Evolutionary conservation across 192 early-diverging fungal genomes (phyloP), one percentile per base, ranked within the genome.

Genomic region (Diversispora eburnea): DNA sequence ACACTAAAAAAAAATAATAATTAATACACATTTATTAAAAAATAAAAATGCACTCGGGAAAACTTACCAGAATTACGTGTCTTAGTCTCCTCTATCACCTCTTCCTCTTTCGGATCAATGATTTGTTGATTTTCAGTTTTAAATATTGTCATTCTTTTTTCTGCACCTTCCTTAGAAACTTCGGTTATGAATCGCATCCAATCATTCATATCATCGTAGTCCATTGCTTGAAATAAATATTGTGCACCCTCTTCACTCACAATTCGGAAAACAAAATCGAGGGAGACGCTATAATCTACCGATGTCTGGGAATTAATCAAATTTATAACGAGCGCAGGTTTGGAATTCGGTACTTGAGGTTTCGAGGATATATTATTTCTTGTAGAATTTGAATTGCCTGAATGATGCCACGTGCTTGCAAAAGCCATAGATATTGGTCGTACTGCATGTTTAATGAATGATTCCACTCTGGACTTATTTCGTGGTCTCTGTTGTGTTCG

Each of bases 191-290:
- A 75, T 5, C 75, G 68, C 57, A 92, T 88, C 91, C 91, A 92
- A 72, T 85, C 87, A 39, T 89, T 78, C 91, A 92, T 91, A 56
- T 91, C 87, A 1, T 88, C 87, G 39, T 76, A 68, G 48, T 86
- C 87, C 2, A 86, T 76, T 8, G 87, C 89, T 80, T 91, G 90
- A 46, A 92, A 80, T 51, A 92, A 59, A 39, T 89, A 92, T 81
- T 91, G 90, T 0, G 86, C 91, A 10, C 91, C 91, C 82, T 92
- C 91, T 63, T 92, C 91, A 5, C 88, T 92, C 46, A 90, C 85
- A 70, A 92, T 85, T 22, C 89, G 89, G 77, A 92, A 92, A n/a
- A 92, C 90, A 79, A 78, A 88, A 48, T 89, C 88, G 70, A 90
- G 89, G 0, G 85, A 84, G 64, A 89, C 87, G 4, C 83, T 84